A percentile compares a stretch with the other conserved stretches of the same genome.
Evolutionary conservation across 2,329 filamentous ascomycete species (phyloP).

Genomic region (Ilyonectria mors-panacis): DNA sequence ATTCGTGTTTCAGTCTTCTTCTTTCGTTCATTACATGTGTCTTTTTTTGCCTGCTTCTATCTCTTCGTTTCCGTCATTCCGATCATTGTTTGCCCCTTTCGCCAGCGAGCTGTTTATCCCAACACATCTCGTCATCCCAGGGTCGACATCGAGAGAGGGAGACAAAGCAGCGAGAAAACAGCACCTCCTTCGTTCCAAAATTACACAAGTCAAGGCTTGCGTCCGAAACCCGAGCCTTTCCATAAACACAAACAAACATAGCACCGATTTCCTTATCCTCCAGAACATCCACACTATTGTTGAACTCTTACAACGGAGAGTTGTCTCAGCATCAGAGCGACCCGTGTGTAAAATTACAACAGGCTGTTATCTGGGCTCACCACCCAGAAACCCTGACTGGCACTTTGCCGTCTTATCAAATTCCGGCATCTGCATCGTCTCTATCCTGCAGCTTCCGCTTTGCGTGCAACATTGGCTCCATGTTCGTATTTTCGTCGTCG

Average conservation of each 20-base stretch:
- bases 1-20: conserved; percentile 5
- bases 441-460: conserved; percentile 69
- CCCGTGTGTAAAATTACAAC: not conserved
- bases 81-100: not conserved
- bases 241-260: not conserved
- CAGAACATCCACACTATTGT: not conserved
- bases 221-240: not conserved
- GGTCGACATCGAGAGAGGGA: not conserved
- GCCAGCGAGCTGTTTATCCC: not conserved
- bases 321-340: not conserved
- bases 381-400: not conserved
- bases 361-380: not conserved
- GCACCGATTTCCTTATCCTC: not conserved
- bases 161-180: not conserved
- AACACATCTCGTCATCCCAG: not conserved
- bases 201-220: not conserved
- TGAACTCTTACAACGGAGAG: not conserved
- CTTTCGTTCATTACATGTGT: not conserved
- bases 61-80: conserved; percentile 1
- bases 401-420: conserved; percentile 21
- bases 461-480: conserved; percentile 52
- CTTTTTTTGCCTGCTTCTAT: not conserved
- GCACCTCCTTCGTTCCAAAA: not conserved
- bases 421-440: conserved; percentile 49
- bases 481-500: conserved; percentile 55